Percentiles rank a stretch among this genome's conserved stretches.
phyloP scores from a whole-genome alignment of 192 early-diverging fungal genomes.

The Phlyctochytrium bullatum region DNA sequence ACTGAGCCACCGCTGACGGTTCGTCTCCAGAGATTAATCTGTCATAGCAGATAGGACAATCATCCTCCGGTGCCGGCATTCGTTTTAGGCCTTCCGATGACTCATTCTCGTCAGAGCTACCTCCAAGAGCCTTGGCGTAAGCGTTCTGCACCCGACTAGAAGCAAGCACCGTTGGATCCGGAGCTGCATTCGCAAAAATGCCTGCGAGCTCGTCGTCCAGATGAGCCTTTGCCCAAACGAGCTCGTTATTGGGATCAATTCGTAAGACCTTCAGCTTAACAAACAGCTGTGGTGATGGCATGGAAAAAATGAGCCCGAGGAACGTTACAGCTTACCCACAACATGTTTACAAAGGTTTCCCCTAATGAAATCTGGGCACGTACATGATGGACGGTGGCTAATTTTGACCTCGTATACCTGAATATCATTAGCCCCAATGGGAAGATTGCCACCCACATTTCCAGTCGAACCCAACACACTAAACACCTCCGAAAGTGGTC shows the following conservation, averaged over 20 bases:
- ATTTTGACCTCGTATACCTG: neutral
- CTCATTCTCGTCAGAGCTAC: neutral
- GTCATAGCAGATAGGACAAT: conserved; percentile 6
- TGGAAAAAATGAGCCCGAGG: neutral
- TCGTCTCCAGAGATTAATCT: neutral
- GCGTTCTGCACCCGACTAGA: neutral
- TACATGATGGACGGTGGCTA: neutral
- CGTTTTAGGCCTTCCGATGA: neutral
- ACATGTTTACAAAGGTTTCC: neutral
- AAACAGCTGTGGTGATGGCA: neutral
- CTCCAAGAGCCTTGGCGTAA: neutral
- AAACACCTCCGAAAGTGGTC: neutral
- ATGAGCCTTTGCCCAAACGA: neutral
- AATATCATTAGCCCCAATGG: neutral
- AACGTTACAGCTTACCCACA: neutral
- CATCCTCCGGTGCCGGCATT: neutral
- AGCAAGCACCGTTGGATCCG: neutral
- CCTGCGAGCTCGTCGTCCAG: neutral
- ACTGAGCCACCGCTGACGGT: neutral
- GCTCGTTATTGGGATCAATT: neutral
- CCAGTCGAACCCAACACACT: neutral
- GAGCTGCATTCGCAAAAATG: neutral
- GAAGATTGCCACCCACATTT: neutral
- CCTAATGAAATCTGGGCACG: neutral
- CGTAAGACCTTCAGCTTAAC: neutral